A percentile compares a stretch with the other conserved stretches of the same genome.
Conservation (phyloP, 805 yeast species). For the Monosporozyma solicola region DNA sequence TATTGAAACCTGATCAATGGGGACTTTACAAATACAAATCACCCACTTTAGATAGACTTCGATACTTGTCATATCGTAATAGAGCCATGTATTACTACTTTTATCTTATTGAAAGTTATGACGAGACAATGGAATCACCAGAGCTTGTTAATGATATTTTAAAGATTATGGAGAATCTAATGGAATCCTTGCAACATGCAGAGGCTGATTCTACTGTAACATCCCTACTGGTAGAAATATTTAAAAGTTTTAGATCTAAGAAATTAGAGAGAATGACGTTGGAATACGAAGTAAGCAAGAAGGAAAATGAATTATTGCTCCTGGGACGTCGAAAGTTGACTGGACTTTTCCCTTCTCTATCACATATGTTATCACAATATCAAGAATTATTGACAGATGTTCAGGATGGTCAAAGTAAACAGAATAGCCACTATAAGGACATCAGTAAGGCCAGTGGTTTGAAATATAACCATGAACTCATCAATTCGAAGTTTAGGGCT, state of each 20-base stretch:
- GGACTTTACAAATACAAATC: conserved; percentile 33
- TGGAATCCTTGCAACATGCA: conserved; percentile 54
- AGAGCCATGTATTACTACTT: conserved; percentile 62
- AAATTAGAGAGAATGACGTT: conserved; percentile 46
- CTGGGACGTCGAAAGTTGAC: conserved; percentile 16
- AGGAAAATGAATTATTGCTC: conserved; percentile 17
- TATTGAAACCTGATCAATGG: conserved; percentile 42
- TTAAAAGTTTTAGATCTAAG: conserved; percentile 38
- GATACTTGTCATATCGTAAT: conserved; percentile 74
- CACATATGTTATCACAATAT: conserved; percentile 11
- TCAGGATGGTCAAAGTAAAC: conserved; percentile 7
- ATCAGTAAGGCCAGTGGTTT: neutral
- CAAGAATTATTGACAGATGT: conserved; percentile 10
- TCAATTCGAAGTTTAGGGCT: conserved; percentile 15
- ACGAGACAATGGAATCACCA: conserved; percentile 23
- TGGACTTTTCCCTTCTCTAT: conserved; percentile 25
- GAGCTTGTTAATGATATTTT: conserved; percentile 36
- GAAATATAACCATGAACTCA: neutral
- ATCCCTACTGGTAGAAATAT: conserved; percentile 42
- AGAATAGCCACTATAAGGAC: neutral
- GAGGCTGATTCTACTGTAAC: conserved; percentile 56
- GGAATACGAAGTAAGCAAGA: conserved; percentile 48
- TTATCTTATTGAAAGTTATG: conserved; percentile 23
- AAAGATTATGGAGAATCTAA: conserved; percentile 49
- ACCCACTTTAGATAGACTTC: conserved; percentile 62